Evolutionary conservation across 495 filamentous ascomycete genomes (phyloP), one percentile per base, ranked within the genome.

Genomic region (Penicillium chermesinum): DNA sequence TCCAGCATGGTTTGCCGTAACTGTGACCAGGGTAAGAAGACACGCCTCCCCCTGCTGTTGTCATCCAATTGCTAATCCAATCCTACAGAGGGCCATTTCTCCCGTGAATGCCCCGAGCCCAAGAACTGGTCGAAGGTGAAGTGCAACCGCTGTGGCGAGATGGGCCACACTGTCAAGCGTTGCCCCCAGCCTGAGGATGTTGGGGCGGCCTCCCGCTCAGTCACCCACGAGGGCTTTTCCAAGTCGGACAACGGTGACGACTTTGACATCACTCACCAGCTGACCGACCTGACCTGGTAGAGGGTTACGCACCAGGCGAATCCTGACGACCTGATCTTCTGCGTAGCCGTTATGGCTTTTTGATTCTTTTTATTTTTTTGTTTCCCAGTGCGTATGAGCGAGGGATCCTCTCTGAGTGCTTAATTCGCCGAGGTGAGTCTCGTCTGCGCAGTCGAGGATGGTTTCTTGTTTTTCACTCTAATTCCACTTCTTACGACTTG

Each of bases 81-180:
- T 2, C 5, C 7, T 14, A 20, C 46, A 73, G 75, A 70, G 22
- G 91, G 91, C 0, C 91, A 96, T 53, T 65, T 75, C 36, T 71
- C 72, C 35, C 82, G 80, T 36, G 87, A 90, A 5, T 95, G 91
- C 62, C 77, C 86, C 0, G 75, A 86, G 72, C 35, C 17, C 16
- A 38, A 32, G 3, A 18, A 20, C 4, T 18, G 7, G 17, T 14
- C 16, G n/a, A 14, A 20, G 0, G 0, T 3, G 13, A 32, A 6
- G 18, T 2, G 18, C 46, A 32, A 48, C 59, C 65, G 42, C 65
- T 25, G 30, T 38, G 35, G 36, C 6, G 48, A 82, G 78, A n/a
- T 82, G 75, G 88, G 88, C 13, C 87, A 93, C 46, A 84, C 73
- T 39, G 67, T 80, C 45, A 70, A 71, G 45, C 74, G 77, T 42